phyloP scores from a whole-genome alignment of 257 asterid genomes.

The Rhazya stricta region DNA sequence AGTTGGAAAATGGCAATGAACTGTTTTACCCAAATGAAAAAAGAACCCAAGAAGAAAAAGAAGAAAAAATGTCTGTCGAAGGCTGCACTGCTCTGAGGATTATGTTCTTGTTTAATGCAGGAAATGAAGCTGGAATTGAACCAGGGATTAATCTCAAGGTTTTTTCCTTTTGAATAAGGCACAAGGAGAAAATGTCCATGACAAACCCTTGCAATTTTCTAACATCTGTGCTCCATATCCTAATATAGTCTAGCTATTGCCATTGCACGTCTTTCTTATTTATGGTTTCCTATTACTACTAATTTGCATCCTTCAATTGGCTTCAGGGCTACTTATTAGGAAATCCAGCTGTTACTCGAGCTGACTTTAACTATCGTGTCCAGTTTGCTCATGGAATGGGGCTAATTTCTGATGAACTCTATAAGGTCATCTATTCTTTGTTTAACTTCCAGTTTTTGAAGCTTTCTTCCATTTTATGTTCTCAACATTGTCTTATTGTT shows the following conservation, averaged over 20 bases:
- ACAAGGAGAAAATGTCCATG: not conserved
- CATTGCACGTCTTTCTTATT: not conserved
- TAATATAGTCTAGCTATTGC: not conserved
- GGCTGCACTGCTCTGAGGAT: not conserved
- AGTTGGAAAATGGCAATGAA: not conserved
- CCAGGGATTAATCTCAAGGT: conserved; percentile 19
- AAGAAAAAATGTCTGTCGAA: not conserved
- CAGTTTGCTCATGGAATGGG: conserved; percentile 21
- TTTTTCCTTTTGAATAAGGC: not conserved
- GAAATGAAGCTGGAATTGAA: conserved; percentile 8
- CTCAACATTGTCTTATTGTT: not conserved
- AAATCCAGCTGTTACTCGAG: not conserved
- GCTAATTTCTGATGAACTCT: conserved; percentile 4
- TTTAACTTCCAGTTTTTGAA: not conserved
- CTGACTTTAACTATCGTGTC: not conserved
- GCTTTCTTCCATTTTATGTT: not conserved
- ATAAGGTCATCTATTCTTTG: not conserved
- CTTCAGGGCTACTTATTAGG: not conserved
- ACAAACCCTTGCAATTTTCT: not conserved
- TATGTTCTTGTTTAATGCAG: not conserved
- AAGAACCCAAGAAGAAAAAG: not conserved
- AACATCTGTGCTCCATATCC: not conserved
- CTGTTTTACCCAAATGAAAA: not conserved
- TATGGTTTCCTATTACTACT: not conserved
- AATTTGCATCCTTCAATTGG: not conserved